Evolutionary conservation across 495 filamentous ascomycete species (phyloP), one percentile per base, ranked within the genome.

Genomic region (Lophiotrema nucula): DNA sequence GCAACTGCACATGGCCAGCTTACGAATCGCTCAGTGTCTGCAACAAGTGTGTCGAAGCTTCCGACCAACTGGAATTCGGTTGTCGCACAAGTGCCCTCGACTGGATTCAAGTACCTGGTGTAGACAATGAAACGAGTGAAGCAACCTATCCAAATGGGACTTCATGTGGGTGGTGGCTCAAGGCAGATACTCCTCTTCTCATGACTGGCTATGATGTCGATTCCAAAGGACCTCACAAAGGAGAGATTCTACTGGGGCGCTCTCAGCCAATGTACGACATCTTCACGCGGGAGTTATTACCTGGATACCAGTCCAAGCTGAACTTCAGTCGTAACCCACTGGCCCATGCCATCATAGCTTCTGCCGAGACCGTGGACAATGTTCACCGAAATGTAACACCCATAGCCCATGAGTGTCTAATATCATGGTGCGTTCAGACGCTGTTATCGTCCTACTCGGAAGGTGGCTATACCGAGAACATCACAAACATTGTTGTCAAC

Each of bases 1-100:
- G 55, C 31, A 65, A 60, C 18, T 65, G 61, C 21, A 65, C 61
- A 18, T 65, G 61, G 61, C 41, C 47, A 2, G 25, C 26, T n/a
- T 65, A 55, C 28, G 50, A 65, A 18, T 35, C 61, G 12, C 61
- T 65, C 31, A 49, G 58, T 6, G 23, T 65, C 6, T 65, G 61
- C 38, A 56, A 45, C 27, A 22, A 35, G 19, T 59, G 56, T 56
- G 19, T 53, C 19, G 31, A 44, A 35, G 27, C 33, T 18, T 23
- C 44, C 19, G n/a, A 65, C 21, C 19, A 21, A 3, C 55, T 58
- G 11, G 13, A 27, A 31, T 60, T 45, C 31, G 24, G n/a, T 15
- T 46, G 43, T 37, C 4, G 10, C 2, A 56, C 21, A 13, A 25
- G 23, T 6, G n/a, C 23, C 19, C 25, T 47, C 16, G 41, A 46